Percentiles rank a stretch among this genome's conserved stretches.
Evolutionary conservation across 2,329 filamentous ascomycete species (phyloP).

Genomic region (Plenodomus tracheiphilus): DNA sequence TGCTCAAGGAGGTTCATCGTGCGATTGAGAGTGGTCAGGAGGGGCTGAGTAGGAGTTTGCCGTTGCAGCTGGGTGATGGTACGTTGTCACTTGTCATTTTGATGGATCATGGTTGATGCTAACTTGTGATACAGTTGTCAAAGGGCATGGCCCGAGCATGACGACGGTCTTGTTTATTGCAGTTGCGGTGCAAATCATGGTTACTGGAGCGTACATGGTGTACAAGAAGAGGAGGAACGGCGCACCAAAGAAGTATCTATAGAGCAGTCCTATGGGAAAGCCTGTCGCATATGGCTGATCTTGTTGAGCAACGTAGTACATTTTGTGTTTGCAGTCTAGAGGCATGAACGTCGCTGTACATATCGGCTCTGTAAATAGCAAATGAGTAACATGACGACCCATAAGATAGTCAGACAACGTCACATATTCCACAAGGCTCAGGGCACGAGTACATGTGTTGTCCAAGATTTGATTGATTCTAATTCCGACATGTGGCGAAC

Average conservation of each 20-base stretch:
- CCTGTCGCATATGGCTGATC: not conserved
- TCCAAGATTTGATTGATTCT: constrained; percentile 24
- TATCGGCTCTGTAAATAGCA: not conserved
- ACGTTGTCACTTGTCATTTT: constrained; percentile 43
- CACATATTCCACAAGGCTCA: not conserved
- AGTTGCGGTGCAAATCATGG: constrained; percentile 72
- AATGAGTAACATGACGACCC: not conserved
- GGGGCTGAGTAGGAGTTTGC: constrained; percentile 56
- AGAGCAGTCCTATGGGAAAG: not conserved
- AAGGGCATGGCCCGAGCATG: constrained; percentile 59
- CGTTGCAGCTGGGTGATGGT: constrained; percentile 55
- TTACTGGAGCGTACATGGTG: constrained; percentile 69
- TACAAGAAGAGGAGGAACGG: constrained; percentile 79
- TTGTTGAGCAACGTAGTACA: not conserved
- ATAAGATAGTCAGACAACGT: no score
- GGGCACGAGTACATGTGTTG: not conserved
- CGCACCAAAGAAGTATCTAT: constrained; percentile 92
- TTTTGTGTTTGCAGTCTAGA: not conserved
- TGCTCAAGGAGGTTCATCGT: constrained; percentile 58
- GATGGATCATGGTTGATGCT: constrained; percentile 4
- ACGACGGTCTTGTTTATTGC: constrained; percentile 70
- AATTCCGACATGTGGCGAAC: constrained; percentile 29
- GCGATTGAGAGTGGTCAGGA: constrained; percentile 58
- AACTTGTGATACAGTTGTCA: constrained; percentile 50
- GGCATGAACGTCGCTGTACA: not conserved